These are phyloP conservation scores for Didymella pinodella DNA, from an alignment of 2,329 filamentous ascomycete genomes.

Conservation along the genomic window DNA sequence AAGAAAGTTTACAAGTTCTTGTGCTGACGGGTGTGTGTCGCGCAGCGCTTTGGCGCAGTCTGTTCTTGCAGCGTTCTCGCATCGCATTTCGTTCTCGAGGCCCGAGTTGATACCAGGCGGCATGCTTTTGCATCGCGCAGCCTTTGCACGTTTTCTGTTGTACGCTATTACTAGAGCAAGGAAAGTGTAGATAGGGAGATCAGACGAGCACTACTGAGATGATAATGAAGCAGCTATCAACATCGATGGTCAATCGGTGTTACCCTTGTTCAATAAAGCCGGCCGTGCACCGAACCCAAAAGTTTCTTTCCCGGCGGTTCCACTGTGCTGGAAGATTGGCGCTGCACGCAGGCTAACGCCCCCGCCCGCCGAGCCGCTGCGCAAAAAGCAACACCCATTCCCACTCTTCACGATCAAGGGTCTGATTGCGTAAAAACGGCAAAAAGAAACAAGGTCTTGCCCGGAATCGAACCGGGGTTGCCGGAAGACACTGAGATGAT, in stretches of 20 bases:
- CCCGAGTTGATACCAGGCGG: slow-evolving; percentile 44
- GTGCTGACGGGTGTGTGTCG: slow-evolving; percentile 44
- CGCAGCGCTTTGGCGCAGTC: slow-evolving; percentile 10
- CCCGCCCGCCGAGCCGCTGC: neutral
- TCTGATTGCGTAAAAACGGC: neutral
- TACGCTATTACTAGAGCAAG: slow-evolving; percentile 16
- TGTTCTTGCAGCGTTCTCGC: slow-evolving; percentile 27
- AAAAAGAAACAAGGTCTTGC: slow-evolving; percentile 22
- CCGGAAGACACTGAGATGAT: slow-evolving; percentile 24
- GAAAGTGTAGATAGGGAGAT: slow-evolving; percentile 14
- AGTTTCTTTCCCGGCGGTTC: neutral
- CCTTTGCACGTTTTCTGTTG: slow-evolving; percentile 27
- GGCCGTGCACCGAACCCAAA: neutral
- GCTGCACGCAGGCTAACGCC: neutral
- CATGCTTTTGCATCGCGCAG: slow-evolving; percentile 40
- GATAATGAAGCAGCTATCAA: neutral
- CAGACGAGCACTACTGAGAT: neutral
- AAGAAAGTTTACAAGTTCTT: slow-evolving; percentile 60
- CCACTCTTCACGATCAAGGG: no score
- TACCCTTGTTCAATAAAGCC: neutral
- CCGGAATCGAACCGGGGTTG: slow-evolving; percentile 29
- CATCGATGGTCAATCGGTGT: neutral
- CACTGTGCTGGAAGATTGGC: neutral
- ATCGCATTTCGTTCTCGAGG: slow-evolving; percentile 11
- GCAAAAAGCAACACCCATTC: neutral